These are phyloP conservation scores for Trichoderma gracile DNA, from an alignment of 2,329 filamentous ascomycete species.

Conservation along the genomic window DNA sequence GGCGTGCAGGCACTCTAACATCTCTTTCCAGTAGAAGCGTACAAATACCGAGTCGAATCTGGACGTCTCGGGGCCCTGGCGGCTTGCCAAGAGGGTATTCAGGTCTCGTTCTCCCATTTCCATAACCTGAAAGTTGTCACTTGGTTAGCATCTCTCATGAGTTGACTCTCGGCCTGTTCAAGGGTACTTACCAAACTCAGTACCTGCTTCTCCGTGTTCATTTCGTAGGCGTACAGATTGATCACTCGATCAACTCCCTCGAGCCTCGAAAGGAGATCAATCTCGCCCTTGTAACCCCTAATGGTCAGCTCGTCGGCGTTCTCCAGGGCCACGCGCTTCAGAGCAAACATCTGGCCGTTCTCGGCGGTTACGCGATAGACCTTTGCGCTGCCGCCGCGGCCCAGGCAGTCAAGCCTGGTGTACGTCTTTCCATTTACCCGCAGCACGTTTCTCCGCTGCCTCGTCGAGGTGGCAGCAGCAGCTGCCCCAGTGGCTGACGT, in stretches of 20 bases:
- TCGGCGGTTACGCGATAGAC: constrained; percentile 97
- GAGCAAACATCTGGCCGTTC: constrained; percentile 90
- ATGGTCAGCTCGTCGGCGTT: constrained; percentile 84
- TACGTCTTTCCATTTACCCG: constrained; percentile 90
- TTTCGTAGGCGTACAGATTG: constrained; percentile 84
- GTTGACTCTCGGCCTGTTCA: not conserved
- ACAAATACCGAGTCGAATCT: constrained; percentile 87
- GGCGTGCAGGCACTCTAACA: constrained; percentile 90
- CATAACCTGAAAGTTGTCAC: constrained; percentile 66
- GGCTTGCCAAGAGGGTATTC: constrained; percentile 76
- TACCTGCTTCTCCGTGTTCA: constrained; percentile 88
- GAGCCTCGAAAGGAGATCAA: constrained; percentile 82
- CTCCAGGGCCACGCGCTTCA: constrained; percentile 90
- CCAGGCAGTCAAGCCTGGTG: constrained; percentile 85
- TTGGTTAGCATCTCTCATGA: not conserved
- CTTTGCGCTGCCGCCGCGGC: constrained; percentile 87
- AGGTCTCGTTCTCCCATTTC: constrained; percentile 95
- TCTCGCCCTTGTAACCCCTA: constrained; percentile 89
- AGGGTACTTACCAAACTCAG: constrained; percentile 71
- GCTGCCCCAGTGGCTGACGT: constrained; percentile 82
- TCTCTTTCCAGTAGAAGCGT: constrained; percentile 99
- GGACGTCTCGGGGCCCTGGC: constrained; percentile 69
- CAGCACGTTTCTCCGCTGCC: constrained; percentile 79
- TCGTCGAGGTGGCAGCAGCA: constrained; percentile 68
- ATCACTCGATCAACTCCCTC: constrained; percentile 87